Base-by-base conservation (phyloP, 495 filamentous ascomycete species). In the Daldinia decipiens region DNA sequence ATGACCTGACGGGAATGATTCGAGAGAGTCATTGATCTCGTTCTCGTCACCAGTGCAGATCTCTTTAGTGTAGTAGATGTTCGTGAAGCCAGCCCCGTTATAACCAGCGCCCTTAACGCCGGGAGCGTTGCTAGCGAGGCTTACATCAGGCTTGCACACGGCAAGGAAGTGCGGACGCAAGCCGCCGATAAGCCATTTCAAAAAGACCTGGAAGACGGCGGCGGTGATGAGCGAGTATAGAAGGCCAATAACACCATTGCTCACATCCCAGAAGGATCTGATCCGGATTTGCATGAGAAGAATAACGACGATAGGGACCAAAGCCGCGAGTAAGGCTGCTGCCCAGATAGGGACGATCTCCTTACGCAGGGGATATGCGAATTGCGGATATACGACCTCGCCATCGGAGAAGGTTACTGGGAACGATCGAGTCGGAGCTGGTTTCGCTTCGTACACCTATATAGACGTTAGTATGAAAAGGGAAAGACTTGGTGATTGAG, bases 181-280 rank as follows among this genome's bases (percentile, higher is more conserved):
- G 4, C 87, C 87, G 13, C 84, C 86, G 26, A 89, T 84, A 34
- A 88, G 77, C 67, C 82, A 82, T 63, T 88, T 89, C 71, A 89
- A 71, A 62, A 87, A 83, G 57, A 87, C 84, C 59, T 86, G 85
- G 65, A 89, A 83, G 36, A 87, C 79, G 27, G 84, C 85, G 15
- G 86, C 85, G 11, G 82, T 80, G 76, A 91, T 87, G 54, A 90
- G 77, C 3, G 82, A 80, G 78, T 90, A 90, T 11, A 89, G 75
- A 0, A 90, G 78, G 5, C 89, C 89, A 43, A 89, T 79, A 50
- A 86, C 76, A 34, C 83, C 88, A 65, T 89, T 90, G 77, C 90
- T 90, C 55, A 83, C 75, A 63, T 91, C 89, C 88, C 88, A 90
- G 80, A 90, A 90, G 38, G 83, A 87, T 47, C 87, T 84, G 36